Evolutionary conservation across 768 basidiomycete species (phyloP), one percentile per base, ranked within the genome.

Genomic region (Auriscalpium orientale): DNA sequence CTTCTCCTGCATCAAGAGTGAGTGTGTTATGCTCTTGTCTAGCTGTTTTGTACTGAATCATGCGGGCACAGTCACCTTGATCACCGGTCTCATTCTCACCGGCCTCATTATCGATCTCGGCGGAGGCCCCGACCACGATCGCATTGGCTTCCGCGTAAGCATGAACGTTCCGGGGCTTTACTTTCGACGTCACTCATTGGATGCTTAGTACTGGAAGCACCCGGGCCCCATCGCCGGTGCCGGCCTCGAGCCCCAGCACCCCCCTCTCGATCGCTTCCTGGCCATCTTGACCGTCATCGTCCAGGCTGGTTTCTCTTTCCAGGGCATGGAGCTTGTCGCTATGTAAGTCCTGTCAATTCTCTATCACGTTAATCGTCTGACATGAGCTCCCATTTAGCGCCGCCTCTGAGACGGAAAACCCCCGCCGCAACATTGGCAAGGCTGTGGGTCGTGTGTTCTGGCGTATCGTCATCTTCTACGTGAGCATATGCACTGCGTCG

Each of bases 391-490:
- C 4, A 40, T 56, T 45, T 52, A 85, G 85, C 54, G 81, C 86
- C 28, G 88, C 87, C 16, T 87, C 84, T 0, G 91, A 93, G 69
- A 85, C 87, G 0, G 75, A 82, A 65, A 88, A 79, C 64, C 91
- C 91, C 8, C 81, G 89, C 38, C 83, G 84, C 34, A 90, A 89
- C 64, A 88, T 94, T 60, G 74, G 81, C 21, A 88, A 83, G 65
- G 89, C 89, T 21, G 82, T 90, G 51, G 76, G 79, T 38, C 76
- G 86, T 20, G 89, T 93, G 5, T 89, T 91, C 68, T 89, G 82
- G 71, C 84, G 92, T 58, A 86, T 95, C 62, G 59, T 87, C 8
- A 59, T 90, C 33, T 91, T 91, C 77, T 91, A 91, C 62, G 80
- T 82, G 58, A 58, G 79, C 64, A 21, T 16, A 4, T 1, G 46